A percentile compares a stretch with the other conserved stretches of the same genome.
Conservation (phyloP, 1,284 basidiomycete species). For the Porogramme epimiltina region DNA sequence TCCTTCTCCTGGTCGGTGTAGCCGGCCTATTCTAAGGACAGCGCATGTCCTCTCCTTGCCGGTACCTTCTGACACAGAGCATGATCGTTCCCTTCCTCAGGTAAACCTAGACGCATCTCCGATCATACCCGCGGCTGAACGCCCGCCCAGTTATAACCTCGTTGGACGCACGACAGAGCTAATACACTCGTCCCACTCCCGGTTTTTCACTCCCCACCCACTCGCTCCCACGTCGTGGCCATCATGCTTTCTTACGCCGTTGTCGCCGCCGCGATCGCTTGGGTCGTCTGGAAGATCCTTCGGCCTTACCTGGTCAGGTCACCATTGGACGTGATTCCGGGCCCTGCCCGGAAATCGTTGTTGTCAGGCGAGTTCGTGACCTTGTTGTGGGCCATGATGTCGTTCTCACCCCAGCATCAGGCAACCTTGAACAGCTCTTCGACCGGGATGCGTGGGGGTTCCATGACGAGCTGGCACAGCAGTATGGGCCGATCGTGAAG, state of each 20-base stretch:
- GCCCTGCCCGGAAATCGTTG: conserved; percentile 22
- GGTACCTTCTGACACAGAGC: too few relatives aligned
- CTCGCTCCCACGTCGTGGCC: neutral
- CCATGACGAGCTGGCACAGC: conserved; percentile 13
- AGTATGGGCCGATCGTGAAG: conserved; percentile 19
- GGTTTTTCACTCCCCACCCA: conserved; percentile 36
- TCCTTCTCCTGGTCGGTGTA: too few relatives aligned
- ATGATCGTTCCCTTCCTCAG: too few relatives aligned
- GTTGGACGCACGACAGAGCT: neutral
- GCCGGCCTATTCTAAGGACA: too few relatives aligned
- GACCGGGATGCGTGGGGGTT: conserved; percentile 22
- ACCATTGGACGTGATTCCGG: conserved; percentile 28
- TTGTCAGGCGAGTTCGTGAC: conserved; percentile 13
- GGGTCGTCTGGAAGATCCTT: conserved; percentile 12
- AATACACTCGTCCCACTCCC: neutral
- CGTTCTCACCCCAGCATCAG: neutral
- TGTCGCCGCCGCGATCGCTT: neutral
- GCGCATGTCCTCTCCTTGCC: too few relatives aligned
- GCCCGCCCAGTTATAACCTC: too few relatives aligned
- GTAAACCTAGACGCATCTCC: too few relatives aligned
- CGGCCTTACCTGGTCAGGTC: conserved; percentile 16
- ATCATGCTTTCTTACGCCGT: conserved; percentile 12
- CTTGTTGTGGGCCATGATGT: conserved; percentile 3
- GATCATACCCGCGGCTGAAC: too few relatives aligned
- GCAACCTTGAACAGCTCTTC: conserved; percentile 20